A percentile compares a stretch with the other conserved stretches of the same genome.
phyloP scores from a whole-genome alignment of 345 rosid species.

The Anacardium occidentale region DNA sequence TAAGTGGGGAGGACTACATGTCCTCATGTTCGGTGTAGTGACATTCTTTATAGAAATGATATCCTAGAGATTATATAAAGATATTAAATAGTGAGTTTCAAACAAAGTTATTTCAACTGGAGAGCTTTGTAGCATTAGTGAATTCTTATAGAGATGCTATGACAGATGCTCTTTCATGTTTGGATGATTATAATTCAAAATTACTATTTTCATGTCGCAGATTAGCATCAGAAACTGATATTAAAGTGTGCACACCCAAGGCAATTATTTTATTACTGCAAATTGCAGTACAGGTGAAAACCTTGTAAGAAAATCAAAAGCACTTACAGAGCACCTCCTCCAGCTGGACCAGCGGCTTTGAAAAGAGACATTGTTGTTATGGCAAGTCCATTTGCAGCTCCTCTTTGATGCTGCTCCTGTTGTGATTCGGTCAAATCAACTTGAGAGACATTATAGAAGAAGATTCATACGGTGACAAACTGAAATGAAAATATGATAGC shows the following conservation, averaged over 20 bases:
- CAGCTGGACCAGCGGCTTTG: constrained; percentile 51
- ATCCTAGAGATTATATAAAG: neutral
- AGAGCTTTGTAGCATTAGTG: neutral
- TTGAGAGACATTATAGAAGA: neutral
- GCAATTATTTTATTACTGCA: neutral
- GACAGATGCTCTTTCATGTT: neutral
- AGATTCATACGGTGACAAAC: neutral
- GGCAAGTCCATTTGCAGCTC: constrained; percentile 51
- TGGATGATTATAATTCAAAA: neutral
- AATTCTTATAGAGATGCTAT: neutral
- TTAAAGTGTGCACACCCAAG: neutral
- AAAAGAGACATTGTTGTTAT: constrained; percentile 53
- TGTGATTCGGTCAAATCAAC: constrained; percentile 8
- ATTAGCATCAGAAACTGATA: neutral
- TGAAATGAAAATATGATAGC: neutral
- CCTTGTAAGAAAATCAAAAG: neutral
- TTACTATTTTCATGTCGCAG: neutral
- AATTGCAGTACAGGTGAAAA: neutral
- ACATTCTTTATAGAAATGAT: neutral
- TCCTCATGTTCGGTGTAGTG: neutral
- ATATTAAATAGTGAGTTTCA: neutral
- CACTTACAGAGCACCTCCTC: constrained; percentile 47
- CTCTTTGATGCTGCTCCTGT: constrained; percentile 55
- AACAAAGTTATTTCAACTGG: neutral
- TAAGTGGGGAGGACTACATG: no score